Conservation (phyloP, 495 filamentous ascomycete genomes). For the Pyrenula aspistea region DNA sequence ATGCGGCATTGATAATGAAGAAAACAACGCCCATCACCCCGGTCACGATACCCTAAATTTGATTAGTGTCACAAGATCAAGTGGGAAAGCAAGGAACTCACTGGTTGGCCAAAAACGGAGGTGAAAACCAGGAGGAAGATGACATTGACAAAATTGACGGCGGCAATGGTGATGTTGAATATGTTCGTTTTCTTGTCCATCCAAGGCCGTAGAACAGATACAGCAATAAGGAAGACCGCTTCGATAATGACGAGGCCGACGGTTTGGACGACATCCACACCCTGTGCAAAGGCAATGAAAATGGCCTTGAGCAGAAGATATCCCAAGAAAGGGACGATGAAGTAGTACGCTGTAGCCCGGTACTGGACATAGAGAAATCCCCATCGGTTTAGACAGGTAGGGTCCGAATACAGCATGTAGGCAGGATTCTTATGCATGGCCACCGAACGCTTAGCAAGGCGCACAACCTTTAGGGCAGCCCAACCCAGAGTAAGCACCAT, state of each 20-base stretch:
- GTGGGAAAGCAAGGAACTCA: conserved; percentile 20
- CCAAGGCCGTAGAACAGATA: conserved; percentile 70
- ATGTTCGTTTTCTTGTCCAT: conserved; percentile 92
- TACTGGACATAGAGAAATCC: conserved; percentile 87
- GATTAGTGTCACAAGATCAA: neutral
- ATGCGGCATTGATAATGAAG: conserved; percentile 71
- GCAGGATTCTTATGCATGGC: conserved; percentile 76
- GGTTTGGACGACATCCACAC: conserved; percentile 51
- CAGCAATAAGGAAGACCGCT: conserved; percentile 53
- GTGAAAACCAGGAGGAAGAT: conserved; percentile 63
- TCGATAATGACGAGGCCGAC: conserved; percentile 67
- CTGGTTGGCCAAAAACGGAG: conserved; percentile 58
- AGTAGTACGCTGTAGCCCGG: conserved; percentile 84
- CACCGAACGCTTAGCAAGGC: conserved; percentile 66
- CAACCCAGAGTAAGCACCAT: conserved; percentile 59
- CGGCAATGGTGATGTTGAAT: conserved; percentile 76
- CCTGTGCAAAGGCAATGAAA: conserved; percentile 70
- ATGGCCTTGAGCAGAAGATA: conserved; percentile 69
- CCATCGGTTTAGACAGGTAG: conserved; percentile 77
- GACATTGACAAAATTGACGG: conserved; percentile 69
- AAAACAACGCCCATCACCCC: conserved; percentile 78
- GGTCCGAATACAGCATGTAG: conserved; percentile 83
- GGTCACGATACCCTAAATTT: conserved; percentile 39
- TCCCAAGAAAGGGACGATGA: conserved; percentile 58
- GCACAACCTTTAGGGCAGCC: conserved; percentile 68